Base-by-base conservation (phyloP, 2,329 filamentous ascomycete species). In the Colletotrichum aenigma region DNA sequence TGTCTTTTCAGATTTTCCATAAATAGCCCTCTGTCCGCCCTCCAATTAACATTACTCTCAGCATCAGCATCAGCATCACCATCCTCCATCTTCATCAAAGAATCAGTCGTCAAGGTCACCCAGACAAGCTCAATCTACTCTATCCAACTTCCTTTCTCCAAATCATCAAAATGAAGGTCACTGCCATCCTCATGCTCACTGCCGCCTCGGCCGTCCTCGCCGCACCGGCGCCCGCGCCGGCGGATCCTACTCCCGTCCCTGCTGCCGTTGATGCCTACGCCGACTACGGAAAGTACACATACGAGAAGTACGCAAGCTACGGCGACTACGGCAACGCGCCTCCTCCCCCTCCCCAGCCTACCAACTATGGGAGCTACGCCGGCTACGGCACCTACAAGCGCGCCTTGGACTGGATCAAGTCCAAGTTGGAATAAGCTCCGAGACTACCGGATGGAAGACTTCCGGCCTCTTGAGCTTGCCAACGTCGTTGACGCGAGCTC, bases 101-200 rank as follows among this genome's bases (percentile, higher is more conserved):
- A 56, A n/a, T 3, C 34, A 71, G 9, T 43, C 36, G 6, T 21
- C 66, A 58, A 52, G 36, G 30, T 21, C 24, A 61, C 4, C 26
- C 16, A 28, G 71, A 55, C 36, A 34, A 55, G 16, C 24, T 28
- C 61, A 62, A 62, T 6, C 60, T 18, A 4, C 8, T 8, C 16
- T 21, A 7, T 38, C n/a, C 32, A 48, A 58, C 13, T 24, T 4
- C 55, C 48, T 32, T 24, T 32, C 24, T n/a, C 34, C 21, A 21
- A 56, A 24, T 6, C 55, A 62, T 16, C 70, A 72, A 71, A 7
- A 84, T 84, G 83, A 84, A 83, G 80, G 69, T 83, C 43, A 76
- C 80, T 66, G 58, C 80, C 60, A 71, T 80, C 58, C 65, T 83
- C 34, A 69, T 82, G 66, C 66, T 82, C 71, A 77, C 80, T 60